Percentiles rank a stretch among this genome's conserved stretches.
phyloP scores from a whole-genome alignment of 805 yeast genomes.

The Lachancea kluyveri region DNA sequence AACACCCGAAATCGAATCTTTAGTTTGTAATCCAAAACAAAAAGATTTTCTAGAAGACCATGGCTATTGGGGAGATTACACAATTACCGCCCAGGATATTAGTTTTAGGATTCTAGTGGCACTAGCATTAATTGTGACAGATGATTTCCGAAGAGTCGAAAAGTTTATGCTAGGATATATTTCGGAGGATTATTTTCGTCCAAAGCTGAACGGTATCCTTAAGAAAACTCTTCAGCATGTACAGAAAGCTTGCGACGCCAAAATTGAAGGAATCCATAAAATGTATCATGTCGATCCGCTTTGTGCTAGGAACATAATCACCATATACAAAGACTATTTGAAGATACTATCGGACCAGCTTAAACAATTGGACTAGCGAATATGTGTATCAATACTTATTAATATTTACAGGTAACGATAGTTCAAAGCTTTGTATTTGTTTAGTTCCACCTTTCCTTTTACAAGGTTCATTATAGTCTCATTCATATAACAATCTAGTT shows the following conservation, averaged over 20 bases:
- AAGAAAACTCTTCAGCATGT: conserved; percentile 3
- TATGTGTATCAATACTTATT: conserved; percentile 1
- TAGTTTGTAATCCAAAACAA: conserved; percentile 27
- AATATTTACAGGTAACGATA: conserved; percentile 16
- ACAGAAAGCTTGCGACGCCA: not conserved
- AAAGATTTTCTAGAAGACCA: conserved; percentile 44
- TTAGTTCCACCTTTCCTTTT: conserved; percentile 26
- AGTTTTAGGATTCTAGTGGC: conserved; percentile 78
- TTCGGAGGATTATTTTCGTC: conserved; percentile 24
- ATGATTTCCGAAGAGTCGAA: conserved; percentile 20
- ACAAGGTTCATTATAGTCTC: conserved; percentile 41
- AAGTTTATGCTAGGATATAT: conserved; percentile 24
- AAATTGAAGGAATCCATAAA: not conserved
- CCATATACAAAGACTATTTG: conserved; percentile 18
- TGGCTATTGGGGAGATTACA: conserved; percentile 71
- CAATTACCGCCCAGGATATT: conserved; percentile 44
- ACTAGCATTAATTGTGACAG: conserved; percentile 42
- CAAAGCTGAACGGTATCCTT: conserved; percentile 8
- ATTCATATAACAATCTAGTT: conserved; percentile 42
- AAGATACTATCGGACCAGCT: too few relatives aligned
- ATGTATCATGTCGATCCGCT: conserved; percentile 2
- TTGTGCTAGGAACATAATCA: conserved; percentile 12
- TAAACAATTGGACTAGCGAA: conserved; percentile 2
- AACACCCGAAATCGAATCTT: conserved; percentile 34
- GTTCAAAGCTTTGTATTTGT: conserved; percentile 16